These are phyloP conservation scores for Cordyceps sp. DNA, from an alignment of 2,329 filamentous ascomycete species.

Conservation along the genomic window DNA sequence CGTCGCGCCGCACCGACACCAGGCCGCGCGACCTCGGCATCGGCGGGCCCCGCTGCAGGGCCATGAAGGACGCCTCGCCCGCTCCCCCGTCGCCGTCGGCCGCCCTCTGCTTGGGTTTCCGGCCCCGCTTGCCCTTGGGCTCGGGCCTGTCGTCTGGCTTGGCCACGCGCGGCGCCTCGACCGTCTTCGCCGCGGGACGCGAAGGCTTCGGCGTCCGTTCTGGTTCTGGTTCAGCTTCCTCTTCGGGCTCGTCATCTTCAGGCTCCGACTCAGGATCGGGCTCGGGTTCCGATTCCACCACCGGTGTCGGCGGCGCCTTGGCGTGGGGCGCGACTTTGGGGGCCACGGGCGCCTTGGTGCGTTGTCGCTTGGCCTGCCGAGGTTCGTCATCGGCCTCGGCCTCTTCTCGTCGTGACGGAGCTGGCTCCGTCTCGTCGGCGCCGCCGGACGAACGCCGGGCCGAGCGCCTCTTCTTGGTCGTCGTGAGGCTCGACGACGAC, in stretches of 20 bases:
- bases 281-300: no score
- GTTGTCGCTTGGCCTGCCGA: conserved; percentile 11
- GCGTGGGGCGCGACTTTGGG: conserved; percentile 7
- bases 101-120: conserved; percentile 21
- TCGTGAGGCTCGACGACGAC: background rate
- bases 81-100: conserved; percentile 18
- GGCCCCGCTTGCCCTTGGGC: conserved; percentile 9
- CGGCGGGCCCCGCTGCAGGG: conserved; percentile 36
- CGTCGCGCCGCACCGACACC: conserved; percentile 31
- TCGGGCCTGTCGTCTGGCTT: conserved; percentile 4
- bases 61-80: conserved; percentile 27
- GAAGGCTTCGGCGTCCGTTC: no score
- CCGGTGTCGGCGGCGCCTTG: no score
- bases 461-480: conserved; percentile 5
- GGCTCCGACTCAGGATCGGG: no score
- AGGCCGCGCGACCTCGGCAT: conserved; percentile 37
- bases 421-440: conserved; percentile 1
- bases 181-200: no score
- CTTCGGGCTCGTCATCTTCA: no score
- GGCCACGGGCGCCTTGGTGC: conserved; percentile 8
- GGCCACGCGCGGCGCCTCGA: background rate
- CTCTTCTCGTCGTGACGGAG: no score
- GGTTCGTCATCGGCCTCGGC: conserved; percentile 9
- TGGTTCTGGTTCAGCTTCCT: no score
- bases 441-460: conserved; percentile 1